Evolutionary conservation across 2,329 filamentous ascomycete genomes (phyloP).

Genomic region (Dichotomopilus funicola): DNA sequence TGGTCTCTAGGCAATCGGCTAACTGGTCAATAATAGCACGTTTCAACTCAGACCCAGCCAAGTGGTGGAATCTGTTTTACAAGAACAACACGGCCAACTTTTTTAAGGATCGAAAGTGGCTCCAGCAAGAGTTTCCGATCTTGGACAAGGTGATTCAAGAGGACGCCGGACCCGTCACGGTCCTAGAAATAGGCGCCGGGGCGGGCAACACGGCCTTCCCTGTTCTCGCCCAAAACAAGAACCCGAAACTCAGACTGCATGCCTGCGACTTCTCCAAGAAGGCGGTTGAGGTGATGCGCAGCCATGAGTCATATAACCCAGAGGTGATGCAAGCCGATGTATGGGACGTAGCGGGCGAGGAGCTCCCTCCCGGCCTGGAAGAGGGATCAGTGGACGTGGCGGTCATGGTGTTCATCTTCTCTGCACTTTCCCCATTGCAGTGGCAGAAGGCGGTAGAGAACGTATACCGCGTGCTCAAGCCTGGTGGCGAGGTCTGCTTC

Average conservation of each 20-base stretch:
- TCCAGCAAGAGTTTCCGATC: slow-evolving; percentile 90
- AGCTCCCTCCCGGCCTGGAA: slow-evolving; percentile 67
- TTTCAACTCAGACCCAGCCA: slow-evolving; percentile 85
- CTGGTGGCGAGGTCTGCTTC: slow-evolving; percentile 89
- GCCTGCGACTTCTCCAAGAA: slow-evolving; percentile 96
- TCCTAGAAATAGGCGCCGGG: slow-evolving; percentile 90
- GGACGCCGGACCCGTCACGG: slow-evolving; percentile 59
- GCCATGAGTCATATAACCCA: slow-evolving; percentile 67
- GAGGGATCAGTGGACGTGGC: slow-evolving; percentile 85
- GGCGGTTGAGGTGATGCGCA: slow-evolving; percentile 87
- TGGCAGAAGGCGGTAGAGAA: slow-evolving; percentile 81
- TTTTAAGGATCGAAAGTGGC: slow-evolving; percentile 98
- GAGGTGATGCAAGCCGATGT: slow-evolving; percentile 78
- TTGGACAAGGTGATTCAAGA: slow-evolving; percentile 67
- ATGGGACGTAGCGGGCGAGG: slow-evolving; percentile 76
- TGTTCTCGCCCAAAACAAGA: slow-evolving; percentile 75
- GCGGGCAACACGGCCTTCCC: slow-evolving; percentile 97
- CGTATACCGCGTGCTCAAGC: slow-evolving; percentile 75
- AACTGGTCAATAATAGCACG: slow-evolving; percentile 48
- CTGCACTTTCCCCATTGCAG: slow-evolving; percentile 75
- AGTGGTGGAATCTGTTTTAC: slow-evolving; percentile 98
- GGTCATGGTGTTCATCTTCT: slow-evolving; percentile 96
- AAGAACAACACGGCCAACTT: slow-evolving; percentile 96
- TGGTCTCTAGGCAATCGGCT: slow-evolving; percentile 27
- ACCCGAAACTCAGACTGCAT: slow-evolving; percentile 74